These are phyloP conservation scores for Colletotrichum orbiculare DNA, from an alignment of 2,329 filamentous ascomycete genomes.

Conservation along the genomic window DNA sequence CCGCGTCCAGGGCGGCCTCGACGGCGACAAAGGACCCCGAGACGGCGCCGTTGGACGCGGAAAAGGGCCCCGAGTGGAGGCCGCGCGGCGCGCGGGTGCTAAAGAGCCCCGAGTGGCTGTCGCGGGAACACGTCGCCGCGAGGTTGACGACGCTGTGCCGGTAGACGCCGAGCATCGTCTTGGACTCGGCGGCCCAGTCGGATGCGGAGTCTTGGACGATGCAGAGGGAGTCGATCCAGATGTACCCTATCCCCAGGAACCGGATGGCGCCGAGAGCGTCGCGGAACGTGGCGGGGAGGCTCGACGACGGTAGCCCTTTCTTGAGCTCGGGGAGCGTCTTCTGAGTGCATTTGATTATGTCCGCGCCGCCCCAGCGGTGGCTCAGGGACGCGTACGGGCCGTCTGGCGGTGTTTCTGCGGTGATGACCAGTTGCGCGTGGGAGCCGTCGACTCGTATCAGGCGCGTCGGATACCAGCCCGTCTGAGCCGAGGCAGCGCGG, in stretches of 20 bases:
- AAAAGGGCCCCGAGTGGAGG: too few relatives aligned
- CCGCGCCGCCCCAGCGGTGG: neutral
- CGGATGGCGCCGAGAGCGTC: neutral
- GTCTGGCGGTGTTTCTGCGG: neutral
- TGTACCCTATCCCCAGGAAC: neutral
- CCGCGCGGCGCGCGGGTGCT: too few relatives aligned
- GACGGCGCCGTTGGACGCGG: too few relatives aligned
- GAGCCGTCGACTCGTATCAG: too few relatives aligned
- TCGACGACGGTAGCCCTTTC: neutral
- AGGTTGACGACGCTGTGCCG: neutral
- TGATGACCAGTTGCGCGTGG: too few relatives aligned
- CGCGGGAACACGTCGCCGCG: too few relatives aligned
- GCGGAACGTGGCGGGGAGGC: neutral
- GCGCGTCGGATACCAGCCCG: too few relatives aligned
- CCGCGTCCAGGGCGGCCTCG: too few relatives aligned
- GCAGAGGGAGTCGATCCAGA: slow-evolving; percentile 33
- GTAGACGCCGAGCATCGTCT: slow-evolving; percentile 21
- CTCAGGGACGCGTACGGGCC: neutral
- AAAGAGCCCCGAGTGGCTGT: too few relatives aligned
- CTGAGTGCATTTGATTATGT: neutral
- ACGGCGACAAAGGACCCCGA: too few relatives aligned
- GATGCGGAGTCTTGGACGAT: slow-evolving; percentile 28
- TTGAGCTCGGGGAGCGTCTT: neutral
- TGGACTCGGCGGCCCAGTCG: slow-evolving; percentile 25
- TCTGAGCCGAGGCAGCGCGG: too few relatives aligned